Evolutionary conservation across 768 basidiomycete genomes (phyloP), one percentile per base, ranked within the genome.

Genomic region (Asterophora lycoperdoides): DNA sequence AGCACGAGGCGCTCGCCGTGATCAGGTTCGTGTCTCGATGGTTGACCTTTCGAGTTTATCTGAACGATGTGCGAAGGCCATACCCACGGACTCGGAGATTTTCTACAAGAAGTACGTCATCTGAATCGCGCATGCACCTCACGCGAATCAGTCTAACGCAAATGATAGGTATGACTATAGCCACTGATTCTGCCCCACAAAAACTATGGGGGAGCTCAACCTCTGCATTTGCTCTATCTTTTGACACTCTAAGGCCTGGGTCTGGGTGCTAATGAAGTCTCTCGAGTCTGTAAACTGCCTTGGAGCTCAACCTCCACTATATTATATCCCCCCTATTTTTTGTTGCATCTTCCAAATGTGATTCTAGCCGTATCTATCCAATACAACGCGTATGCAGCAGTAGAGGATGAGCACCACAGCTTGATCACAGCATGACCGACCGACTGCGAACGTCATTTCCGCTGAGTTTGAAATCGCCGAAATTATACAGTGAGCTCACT

Each of bases 91-190:
- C 59, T 87, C 86, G 7, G 92, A 93, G 64, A 78, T 75, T 1
- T 95, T 95, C 61, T 95, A 92, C 64, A 80, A 71, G 59, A 91
- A 89, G 91, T 89, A 56, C 44, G 83, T 59, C 15, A 17, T 35
- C 14, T 33, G 1, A 30, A 28, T 23, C 23, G 3, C 23, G 3
- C 23, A 39, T 39, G 15, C 11, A 26, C 35, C n/a, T 44, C 33
- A 19, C 17, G 14, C n/a, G 33, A 15, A 36, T 33, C 15, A 13
- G 26, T 37, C 18, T 48, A 30, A 35, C 37, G 30, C 13, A 23
- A 28, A 18, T 15, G 9, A 20, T 23, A 75, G 73, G 54, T 75
- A 75, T 52, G 73, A 75, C 46, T 76, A 76, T 44, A 65, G 62
- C 36, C 74, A 74, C 55, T 74, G 63, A 60, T 29, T 28, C 11